These are phyloP conservation scores for Candida palmyrensis DNA, from an alignment of 805 yeast species.

Conservation along the genomic window DNA sequence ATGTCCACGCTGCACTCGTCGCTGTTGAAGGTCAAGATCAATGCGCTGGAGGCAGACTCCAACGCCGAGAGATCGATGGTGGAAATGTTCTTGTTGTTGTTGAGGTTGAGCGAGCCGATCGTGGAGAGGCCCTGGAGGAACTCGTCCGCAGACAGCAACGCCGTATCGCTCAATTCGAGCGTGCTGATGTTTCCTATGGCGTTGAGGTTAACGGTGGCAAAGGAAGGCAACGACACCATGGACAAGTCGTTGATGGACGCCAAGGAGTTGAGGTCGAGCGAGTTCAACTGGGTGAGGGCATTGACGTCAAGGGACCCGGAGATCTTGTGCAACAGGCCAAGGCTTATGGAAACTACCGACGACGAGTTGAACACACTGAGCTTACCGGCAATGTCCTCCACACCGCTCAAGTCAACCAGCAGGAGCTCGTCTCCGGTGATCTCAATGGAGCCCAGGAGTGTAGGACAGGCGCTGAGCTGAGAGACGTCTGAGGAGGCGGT, in stretches of 20 bases:
- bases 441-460: conserved; percentile 35
- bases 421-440: conserved; percentile 29
- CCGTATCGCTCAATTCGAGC: conserved; percentile 38
- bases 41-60: conserved; percentile 27
- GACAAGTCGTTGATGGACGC: conserved; percentile 23
- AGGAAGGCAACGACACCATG: conserved; percentile 38
- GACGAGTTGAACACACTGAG: conserved; percentile 35
- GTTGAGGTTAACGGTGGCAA: conserved; percentile 32
- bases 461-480: conserved; percentile 33
- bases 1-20: conserved; percentile 29
- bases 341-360: conserved; percentile 27
- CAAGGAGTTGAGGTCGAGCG: conserved; percentile 30
- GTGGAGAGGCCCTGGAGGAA: conserved; percentile 23
- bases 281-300: conserved; percentile 35
- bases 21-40: conserved; percentile 37
- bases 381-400: conserved; percentile 25
- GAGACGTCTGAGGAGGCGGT: conserved; percentile 33
- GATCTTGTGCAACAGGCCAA: conserved; percentile 24
- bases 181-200: conserved; percentile 29
- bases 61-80: conserved; percentile 27
- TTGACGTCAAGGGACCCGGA: conserved; percentile 31
- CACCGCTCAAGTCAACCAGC: conserved; percentile 23
- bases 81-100: conserved; percentile 41
- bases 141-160: conserved; percentile 31
- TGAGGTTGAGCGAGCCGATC: conserved; percentile 31